Percentiles rank a stretch among this genome's conserved stretches.
These are phyloP conservation scores for Botryotinia calthae DNA, from an alignment of 2,329 filamentous ascomycete genomes.

Conservation along the genomic window DNA sequence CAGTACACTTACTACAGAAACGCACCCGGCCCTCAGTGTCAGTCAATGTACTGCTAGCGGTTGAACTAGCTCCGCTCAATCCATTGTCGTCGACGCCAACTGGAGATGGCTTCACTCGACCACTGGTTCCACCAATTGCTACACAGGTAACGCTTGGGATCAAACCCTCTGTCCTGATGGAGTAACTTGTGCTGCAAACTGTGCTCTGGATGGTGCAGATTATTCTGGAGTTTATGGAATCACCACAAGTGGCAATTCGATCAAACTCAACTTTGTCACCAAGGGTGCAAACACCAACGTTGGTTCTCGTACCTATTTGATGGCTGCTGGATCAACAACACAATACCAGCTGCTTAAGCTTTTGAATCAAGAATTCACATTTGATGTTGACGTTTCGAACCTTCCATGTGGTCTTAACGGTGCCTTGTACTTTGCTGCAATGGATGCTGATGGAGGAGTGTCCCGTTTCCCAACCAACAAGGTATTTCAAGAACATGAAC, in stretches of 20 bases:
- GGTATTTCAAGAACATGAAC: background rate
- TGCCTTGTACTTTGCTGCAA: conserved; percentile 64
- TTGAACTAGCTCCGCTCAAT: conserved; percentile 48
- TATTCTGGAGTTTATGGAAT: conserved; percentile 55
- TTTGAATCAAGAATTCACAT: conserved; percentile 67
- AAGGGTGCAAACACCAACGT: conserved; percentile 46
- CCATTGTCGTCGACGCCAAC: conserved; percentile 55
- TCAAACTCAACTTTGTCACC: conserved; percentile 59
- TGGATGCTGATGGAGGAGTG: conserved; percentile 61
- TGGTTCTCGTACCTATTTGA: conserved; percentile 61
- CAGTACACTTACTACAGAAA: conserved; percentile 47
- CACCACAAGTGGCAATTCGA: conserved; percentile 50
- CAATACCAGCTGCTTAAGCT: conserved; percentile 66
- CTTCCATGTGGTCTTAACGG: conserved; percentile 71
- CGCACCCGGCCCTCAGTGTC: conserved; percentile 53
- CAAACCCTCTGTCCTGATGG: conserved; percentile 45
- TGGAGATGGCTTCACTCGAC: conserved; percentile 57
- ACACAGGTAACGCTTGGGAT: conserved; percentile 46
- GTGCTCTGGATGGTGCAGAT: conserved; percentile 54
- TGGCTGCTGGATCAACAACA: conserved; percentile 52
- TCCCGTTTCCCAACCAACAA: conserved; percentile 51
- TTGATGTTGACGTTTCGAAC: conserved; percentile 69
- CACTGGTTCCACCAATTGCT: conserved; percentile 43
- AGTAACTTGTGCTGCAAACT: conserved; percentile 48
- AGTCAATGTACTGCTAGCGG: conserved; percentile 49